Percentiles rank a stretch among this genome's conserved stretches.
Conservation (phyloP, 805 yeast genomes). For the Kodamaea restingae region DNA sequence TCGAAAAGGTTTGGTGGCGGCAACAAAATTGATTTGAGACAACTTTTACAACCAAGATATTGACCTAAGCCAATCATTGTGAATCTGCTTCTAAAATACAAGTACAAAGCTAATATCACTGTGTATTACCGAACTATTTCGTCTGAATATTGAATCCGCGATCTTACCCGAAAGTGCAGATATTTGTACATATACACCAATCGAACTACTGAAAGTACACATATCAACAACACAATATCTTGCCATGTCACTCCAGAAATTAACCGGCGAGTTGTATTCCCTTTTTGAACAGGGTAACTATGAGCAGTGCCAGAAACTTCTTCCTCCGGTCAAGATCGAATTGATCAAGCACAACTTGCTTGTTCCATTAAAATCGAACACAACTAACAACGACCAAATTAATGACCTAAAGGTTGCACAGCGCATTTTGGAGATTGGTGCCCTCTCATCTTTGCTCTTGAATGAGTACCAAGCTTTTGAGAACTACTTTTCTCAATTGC, state of each 20-base stretch:
- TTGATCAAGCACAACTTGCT: constrained; percentile 73
- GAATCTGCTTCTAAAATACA: no score
- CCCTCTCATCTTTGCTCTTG: constrained; percentile 67
- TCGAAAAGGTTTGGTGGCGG: constrained; percentile 1
- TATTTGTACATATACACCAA: no score
- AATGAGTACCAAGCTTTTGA: constrained; percentile 63
- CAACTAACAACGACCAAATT: constrained; percentile 38
- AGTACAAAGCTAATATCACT: no score
- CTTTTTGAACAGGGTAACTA: constrained; percentile 63
- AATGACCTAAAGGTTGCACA: constrained; percentile 76
- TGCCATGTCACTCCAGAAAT: constrained; percentile 57
- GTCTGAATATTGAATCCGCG: no score
- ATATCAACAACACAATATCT: no score
- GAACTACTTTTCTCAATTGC: constrained; percentile 67
- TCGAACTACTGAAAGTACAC: no score
- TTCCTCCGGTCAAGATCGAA: constrained; percentile 73
- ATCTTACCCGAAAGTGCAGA: no score
- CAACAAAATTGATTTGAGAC: no score
- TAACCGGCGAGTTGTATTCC: constrained; percentile 64
- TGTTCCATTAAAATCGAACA: constrained; percentile 49
- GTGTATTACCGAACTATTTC: no score
- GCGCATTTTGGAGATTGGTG: constrained; percentile 83
- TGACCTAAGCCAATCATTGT: background rate
- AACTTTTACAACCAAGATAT: background rate
- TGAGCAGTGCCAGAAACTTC: constrained; percentile 52